phyloP scores from a whole-genome alignment of 2,329 filamentous ascomycete genomes.

The Elsinoe fawcettii region DNA sequence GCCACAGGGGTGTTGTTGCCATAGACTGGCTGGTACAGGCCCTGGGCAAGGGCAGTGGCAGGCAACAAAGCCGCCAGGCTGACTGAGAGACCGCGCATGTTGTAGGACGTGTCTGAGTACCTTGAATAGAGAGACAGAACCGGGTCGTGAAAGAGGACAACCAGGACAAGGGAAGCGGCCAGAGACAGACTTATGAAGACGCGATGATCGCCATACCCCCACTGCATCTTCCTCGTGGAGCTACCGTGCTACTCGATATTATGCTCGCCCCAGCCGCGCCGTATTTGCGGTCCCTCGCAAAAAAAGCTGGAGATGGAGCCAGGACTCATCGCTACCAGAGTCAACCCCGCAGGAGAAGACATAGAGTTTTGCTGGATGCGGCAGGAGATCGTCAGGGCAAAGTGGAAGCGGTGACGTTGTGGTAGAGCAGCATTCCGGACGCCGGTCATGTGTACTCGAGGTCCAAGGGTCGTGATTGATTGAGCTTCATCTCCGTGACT shows the following conservation, averaged over 20 bases:
- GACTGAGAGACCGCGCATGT: slow-evolving; percentile 10
- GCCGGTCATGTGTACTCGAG: slow-evolving; percentile 6
- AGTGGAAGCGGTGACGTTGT: slow-evolving; percentile 5
- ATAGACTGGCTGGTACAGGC: slow-evolving; percentile 13
- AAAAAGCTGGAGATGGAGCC: slow-evolving; percentile 1
- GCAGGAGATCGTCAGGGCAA: slow-evolving; percentile 15
- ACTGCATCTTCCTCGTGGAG: not conserved
- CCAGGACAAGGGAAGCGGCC: not conserved
- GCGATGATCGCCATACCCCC: slow-evolving; percentile 12
- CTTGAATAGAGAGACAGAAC: not conserved
- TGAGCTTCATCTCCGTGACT: slow-evolving; percentile 12
- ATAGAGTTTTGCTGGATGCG: not conserved
- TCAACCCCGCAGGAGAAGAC: slow-evolving; percentile 10
- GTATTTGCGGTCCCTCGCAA: not conserved
- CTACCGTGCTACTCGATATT: not conserved
- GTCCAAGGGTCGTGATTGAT: not conserved
- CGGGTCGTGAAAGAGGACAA: not conserved
- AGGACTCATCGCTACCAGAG: not conserved
- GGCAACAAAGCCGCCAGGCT: slow-evolving; percentile 20
- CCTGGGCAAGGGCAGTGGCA: slow-evolving; percentile 17
- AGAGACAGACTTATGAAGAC: slow-evolving; percentile 11
- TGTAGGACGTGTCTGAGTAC: not conserved
- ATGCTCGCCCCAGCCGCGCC: not conserved
- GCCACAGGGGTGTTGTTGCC: slow-evolving; percentile 17
- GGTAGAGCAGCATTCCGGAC: not conserved